Base-by-base conservation (phyloP, 495 filamentous ascomycete species). In the Achaetomiella virescens region DNA sequence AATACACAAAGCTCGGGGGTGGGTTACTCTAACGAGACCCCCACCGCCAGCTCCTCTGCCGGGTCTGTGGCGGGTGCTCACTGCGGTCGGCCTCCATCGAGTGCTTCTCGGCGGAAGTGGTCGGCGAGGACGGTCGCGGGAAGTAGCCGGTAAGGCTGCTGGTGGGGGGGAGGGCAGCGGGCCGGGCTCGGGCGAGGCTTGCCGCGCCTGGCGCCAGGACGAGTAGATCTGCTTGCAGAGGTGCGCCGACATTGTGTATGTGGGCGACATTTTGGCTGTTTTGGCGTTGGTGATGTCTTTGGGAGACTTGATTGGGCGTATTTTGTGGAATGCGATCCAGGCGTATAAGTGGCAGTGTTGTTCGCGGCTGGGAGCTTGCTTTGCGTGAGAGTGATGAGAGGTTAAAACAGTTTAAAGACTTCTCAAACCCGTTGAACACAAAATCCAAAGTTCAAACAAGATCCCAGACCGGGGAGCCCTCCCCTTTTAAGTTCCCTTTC, bases 211-310 rank as follows among this genome's bases (percentile, higher is more conserved):
- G 49, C 64, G 57, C 70, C 73, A 77, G 6, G 76, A 77, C 33
- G 70, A 66, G 68, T 70, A 72, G 62, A 78, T 78, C 57, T 78
- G 65, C 63, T 73, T 76, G 73, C 75, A 78, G 63, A 78, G 61
- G 53, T 78, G 76, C 63, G 75, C 75, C 7, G 75, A 74, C 74
- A 78, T 78, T 48, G 76, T 78, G 66, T 78, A 74, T 14, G 76
- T 78, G 48, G 76, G 76, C 52, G 75, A 73, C 76, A 78, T 78
- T 45, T 46, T 68, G 59, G 24, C 12, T 36, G 24, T 54, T 59
- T 55, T 48, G 25, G 24, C 18, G 27, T 36, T 37, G 45, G 20
- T 44, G 8, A 46, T 24, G n/a, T 22, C 25, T 36, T 48, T 33
- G 46, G 31, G 22, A 24, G 17, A 27, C 14, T 46, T 45, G 9